These are phyloP conservation scores for Suillus variegatus DNA, from an alignment of 768 basidiomycete species.

Conservation along the genomic window DNA sequence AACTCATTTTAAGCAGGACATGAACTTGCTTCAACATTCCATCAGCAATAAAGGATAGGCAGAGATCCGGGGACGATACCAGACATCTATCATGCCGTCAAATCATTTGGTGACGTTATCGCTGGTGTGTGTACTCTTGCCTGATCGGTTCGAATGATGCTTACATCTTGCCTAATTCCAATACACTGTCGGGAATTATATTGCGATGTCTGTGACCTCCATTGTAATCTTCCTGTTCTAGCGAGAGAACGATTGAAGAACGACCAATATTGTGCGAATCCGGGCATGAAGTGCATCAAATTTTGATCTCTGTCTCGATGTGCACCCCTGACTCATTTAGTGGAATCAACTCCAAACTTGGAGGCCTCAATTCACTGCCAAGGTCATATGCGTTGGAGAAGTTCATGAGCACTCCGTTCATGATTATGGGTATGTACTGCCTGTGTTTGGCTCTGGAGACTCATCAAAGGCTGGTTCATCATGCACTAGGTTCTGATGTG, in stretches of 20 bases:
- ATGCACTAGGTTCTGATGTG: slow-evolving; percentile 54
- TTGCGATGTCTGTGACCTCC: slow-evolving; percentile 12
- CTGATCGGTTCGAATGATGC: background rate
- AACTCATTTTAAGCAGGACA: slow-evolving; percentile 17
- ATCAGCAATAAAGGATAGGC: slow-evolving; percentile 3
- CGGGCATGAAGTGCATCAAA: slow-evolving; percentile 34
- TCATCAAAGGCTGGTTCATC: background rate
- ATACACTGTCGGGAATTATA: slow-evolving; percentile 22
- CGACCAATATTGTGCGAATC: slow-evolving; percentile 37
- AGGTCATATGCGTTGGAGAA: slow-evolving; percentile 20
- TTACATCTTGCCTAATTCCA: slow-evolving; percentile 20
- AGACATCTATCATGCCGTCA: slow-evolving; percentile 46
- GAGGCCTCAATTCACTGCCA: slow-evolving; percentile 48
- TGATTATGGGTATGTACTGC: slow-evolving; percentile 32
- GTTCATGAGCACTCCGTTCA: slow-evolving; percentile 32
- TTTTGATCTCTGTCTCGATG: background rate
- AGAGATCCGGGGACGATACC: slow-evolving; percentile 37
- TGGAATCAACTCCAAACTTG: slow-evolving; percentile 58
- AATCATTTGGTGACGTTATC: slow-evolving; percentile 55
- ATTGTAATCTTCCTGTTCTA: slow-evolving; percentile 11
- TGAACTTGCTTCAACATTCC: slow-evolving; percentile 13
- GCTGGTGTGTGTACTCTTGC: slow-evolving; percentile 29
- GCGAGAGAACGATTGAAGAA: slow-evolving; percentile 31
- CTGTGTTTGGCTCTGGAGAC: background rate
- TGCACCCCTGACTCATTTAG: background rate